phyloP scores from a whole-genome alignment of 164 flowering plant genomes.

The Tetrastigma voinierianum region DNA sequence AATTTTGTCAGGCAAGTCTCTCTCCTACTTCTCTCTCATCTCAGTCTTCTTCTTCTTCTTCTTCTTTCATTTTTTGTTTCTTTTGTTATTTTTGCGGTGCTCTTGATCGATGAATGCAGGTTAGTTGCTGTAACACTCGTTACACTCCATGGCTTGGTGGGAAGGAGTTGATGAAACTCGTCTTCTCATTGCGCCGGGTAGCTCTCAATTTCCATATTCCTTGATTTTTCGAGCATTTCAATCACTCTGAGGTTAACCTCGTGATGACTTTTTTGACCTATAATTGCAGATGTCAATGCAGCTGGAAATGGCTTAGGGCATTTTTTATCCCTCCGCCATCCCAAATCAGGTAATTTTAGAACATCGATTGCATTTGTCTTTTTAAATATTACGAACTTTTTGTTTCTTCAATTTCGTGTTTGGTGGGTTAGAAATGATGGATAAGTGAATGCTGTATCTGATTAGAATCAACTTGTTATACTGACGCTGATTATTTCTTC shows the following conservation, averaged over 20 bases:
- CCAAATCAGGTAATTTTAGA: constrained; percentile 57
- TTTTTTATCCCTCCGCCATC: constrained; percentile 68
- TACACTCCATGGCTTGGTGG: constrained; percentile 45
- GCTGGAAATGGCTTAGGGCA: constrained; percentile 34
- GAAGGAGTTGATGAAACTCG: constrained; percentile 52
- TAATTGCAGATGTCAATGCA: constrained; percentile 25
- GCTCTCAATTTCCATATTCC: background rate
- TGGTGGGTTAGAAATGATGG: no score
- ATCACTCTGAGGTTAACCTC: background rate
- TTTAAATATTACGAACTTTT: background rate
- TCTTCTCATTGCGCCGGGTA: constrained; percentile 57
- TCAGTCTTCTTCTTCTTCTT: no score
- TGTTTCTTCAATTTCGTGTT: background rate
- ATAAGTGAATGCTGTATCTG: no score
- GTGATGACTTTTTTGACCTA: constrained; percentile 1
- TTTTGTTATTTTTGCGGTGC: no score
- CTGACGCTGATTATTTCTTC: background rate
- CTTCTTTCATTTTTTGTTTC: no score
- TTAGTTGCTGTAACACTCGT: background rate
- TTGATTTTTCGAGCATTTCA: background rate
- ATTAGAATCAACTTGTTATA: no score
- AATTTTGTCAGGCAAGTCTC: no score
- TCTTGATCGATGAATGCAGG: no score
- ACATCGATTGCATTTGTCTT: background rate
- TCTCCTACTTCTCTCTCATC: no score